Evolutionary conservation across 2,329 filamentous ascomycete genomes (phyloP).

Genomic region (Sporothrix euskadiensis): DNA sequence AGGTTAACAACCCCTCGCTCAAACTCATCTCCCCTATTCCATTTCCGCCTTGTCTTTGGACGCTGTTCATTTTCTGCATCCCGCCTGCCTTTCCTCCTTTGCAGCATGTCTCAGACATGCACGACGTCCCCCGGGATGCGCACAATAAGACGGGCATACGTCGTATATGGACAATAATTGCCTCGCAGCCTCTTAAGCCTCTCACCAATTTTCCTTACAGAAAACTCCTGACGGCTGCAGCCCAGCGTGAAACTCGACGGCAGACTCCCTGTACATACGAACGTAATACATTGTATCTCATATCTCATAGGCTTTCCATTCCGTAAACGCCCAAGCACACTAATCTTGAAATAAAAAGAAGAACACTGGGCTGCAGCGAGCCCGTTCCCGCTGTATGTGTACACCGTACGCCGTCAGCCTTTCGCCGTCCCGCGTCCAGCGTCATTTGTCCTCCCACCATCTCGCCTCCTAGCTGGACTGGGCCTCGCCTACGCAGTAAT

Average conservation of each 20-base stretch:
- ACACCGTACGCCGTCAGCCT: background rate
- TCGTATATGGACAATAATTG: background rate
- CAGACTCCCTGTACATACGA: background rate
- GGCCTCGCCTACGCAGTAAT: background rate
- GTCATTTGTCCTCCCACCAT: constrained; percentile 1
- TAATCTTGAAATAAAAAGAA: background rate
- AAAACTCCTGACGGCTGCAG: background rate
- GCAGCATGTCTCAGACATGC: constrained; percentile 9
- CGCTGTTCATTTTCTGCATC: background rate
- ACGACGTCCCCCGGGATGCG: background rate
- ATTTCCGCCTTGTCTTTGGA: background rate
- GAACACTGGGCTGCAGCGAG: background rate
- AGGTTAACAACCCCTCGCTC: background rate
- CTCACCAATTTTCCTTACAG: background rate
- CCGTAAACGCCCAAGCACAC: background rate
- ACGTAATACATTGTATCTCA: background rate
- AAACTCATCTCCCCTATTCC: constrained; percentile 7
- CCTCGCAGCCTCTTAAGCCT: background rate
- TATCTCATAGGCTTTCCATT: background rate
- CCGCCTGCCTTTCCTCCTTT: constrained; percentile 10
- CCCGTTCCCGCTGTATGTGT: background rate
- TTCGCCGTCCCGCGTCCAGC: background rate
- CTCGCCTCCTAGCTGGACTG: background rate
- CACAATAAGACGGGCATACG: constrained; percentile 5
- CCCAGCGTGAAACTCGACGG: background rate